Conservation (phyloP, 176 grass and related monocot genomes). For the Secale cereale region DNA sequence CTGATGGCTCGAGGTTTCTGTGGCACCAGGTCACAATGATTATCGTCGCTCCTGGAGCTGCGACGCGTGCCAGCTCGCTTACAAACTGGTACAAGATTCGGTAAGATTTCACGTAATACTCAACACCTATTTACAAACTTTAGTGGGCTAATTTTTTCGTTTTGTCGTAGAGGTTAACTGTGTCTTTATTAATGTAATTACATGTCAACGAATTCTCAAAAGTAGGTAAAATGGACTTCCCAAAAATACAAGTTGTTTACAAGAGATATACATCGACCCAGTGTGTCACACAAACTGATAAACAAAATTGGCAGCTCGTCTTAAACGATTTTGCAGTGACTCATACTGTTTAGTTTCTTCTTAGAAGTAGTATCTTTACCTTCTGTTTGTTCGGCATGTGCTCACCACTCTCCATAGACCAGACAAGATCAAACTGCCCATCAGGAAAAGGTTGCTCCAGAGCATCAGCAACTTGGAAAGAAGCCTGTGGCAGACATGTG, state of each 20-base stretch:
- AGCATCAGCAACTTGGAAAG: slow-evolving; percentile 94
- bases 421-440: slow-evolving; percentile 83
- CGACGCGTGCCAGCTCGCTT: slow-evolving; percentile 71
- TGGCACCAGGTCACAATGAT: slow-evolving; percentile 99
- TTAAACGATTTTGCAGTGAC: neutral
- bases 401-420: slow-evolving; percentile 99
- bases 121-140: slow-evolving; percentile 24
- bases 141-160: neutral
- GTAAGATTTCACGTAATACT: neutral
- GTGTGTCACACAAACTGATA: neutral
- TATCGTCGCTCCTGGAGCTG: slow-evolving; percentile 74
- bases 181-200: neutral
- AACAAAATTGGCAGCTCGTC: neutral
- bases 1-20: slow-evolving; percentile 61
- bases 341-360: neutral
- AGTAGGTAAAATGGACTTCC: no score
- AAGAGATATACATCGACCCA: neutral
- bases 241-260: neutral
- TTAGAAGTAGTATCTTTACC: slow-evolving; percentile 34
- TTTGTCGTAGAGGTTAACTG: neutral
- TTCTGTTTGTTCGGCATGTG: slow-evolving; percentile 92
- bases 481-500: slow-evolving; percentile 41
- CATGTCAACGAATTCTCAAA: no score
- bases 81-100: slow-evolving; percentile 43
- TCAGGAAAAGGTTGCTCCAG: slow-evolving; percentile 87